These are phyloP conservation scores for Verticillium albo-atrum DNA, from an alignment of 2,329 filamentous ascomycete species.

Conservation along the genomic window DNA sequence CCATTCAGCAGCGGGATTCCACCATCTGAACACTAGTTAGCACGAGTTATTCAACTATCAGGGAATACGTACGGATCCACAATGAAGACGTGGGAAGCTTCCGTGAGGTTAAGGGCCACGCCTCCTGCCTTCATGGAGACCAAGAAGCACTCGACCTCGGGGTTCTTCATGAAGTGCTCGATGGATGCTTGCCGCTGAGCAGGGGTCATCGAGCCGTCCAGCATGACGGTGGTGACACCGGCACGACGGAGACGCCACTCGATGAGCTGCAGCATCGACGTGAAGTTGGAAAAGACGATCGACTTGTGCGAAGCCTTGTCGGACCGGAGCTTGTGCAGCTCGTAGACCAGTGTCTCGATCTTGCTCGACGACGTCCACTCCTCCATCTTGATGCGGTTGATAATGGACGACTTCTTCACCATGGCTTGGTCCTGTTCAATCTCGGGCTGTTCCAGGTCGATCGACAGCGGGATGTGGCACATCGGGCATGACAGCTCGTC, in stretches of 20 bases:
- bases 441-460: constrained; percentile 92
- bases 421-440: constrained; percentile 85
- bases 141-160: constrained; percentile 91
- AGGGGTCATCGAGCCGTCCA: constrained; percentile 96
- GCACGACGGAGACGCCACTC: constrained; percentile 94
- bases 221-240: constrained; percentile 97
- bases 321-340: constrained; percentile 85
- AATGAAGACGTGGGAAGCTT: constrained; percentile 92
- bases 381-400: constrained; percentile 98
- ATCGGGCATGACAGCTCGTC: constrained; percentile 77
- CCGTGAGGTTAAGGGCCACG: constrained; percentile 90
- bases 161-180: constrained; percentile 93
- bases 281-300: constrained; percentile 97
- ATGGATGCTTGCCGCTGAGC: constrained; percentile 90
- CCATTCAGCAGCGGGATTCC: constrained; percentile 99
- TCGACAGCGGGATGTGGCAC: constrained; percentile 84
- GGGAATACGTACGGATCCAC: constrained; percentile 74
- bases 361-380: constrained; percentile 98
- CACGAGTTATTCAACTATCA: background rate
- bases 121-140: constrained; percentile 95
- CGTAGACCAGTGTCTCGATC: constrained; percentile 93
- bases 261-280: constrained; percentile 93
- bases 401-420: constrained; percentile 94
- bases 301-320: constrained; percentile 94
- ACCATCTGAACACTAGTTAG: constrained; percentile 55